Base-by-base conservation (phyloP, 1,284 basidiomycete species). In the Chiua sp. region DNA sequence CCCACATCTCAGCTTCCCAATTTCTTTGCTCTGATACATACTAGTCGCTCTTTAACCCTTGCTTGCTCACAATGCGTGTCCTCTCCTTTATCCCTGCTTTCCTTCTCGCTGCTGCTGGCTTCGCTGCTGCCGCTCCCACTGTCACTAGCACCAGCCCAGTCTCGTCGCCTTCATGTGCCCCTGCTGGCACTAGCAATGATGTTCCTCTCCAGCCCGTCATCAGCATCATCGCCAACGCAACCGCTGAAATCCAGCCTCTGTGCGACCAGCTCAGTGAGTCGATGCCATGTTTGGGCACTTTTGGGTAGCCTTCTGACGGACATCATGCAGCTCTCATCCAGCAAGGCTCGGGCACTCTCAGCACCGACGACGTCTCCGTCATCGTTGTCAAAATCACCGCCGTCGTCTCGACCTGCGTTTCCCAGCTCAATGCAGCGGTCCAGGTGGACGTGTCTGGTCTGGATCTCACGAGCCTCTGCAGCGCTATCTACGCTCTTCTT, bases 51-150 rank as follows among this genome's bases (percentile, higher is more conserved):
- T 50, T 65, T 67, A 20, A 18, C 48, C n/a, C 65, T 67, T 18
- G 54, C 16, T 67, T 18, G 54, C 13, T 57, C 50, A 57, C 51
- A 51, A 67, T 70, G 66, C 66, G 66, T 54, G 56, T 70, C 63
- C 66, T 68, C 47, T 70, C 66, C 4, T 70, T 68, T 6, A 54
- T 68, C 54, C 66, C 68, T 56, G 58, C 66, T 39, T 44, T 66
- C 56, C 52, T 68, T 7, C 52, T 66, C 32, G 57, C 62, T 16
- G 59, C 67, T 2, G 53, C 59, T 10, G 53, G 65, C 57, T 59
- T 69, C 23, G 67, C 65, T 7, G 55, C 49, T 53, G 67, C 68
- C 10, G 66, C 54, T 0, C 66, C 63, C 16, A 4, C 63, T 15
- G 63, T 50, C 0, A 68, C 63, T 18, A 4, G 60, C 5, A 4